Evolutionary conservation across 2,329 filamentous ascomycete genomes (phyloP).

Genomic region (Cercospora nicotianae): DNA sequence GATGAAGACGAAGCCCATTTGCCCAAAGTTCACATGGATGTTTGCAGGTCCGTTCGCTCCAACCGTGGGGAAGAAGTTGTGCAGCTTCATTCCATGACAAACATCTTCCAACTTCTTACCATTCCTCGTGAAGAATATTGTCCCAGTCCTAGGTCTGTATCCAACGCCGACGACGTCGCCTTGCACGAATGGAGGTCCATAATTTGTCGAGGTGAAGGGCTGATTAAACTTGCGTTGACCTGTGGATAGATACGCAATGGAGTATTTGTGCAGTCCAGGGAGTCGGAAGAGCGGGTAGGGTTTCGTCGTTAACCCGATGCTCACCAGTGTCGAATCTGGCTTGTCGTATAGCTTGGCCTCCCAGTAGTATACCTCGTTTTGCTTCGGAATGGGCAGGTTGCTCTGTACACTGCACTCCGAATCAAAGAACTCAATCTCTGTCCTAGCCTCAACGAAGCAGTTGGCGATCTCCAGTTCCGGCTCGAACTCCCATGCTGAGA

Average conservation of each 20-base stretch:
- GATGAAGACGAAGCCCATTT: conserved; percentile 97
- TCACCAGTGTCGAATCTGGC: conserved; percentile 80
- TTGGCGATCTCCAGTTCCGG: conserved; percentile 98
- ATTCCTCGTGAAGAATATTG: conserved; percentile 97
- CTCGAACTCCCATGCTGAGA: conserved; percentile 99
- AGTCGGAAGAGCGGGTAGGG: conserved; percentile 93
- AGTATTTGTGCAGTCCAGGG: conserved; percentile 91
- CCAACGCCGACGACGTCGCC: conserved; percentile 95
- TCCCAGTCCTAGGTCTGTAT: conserved; percentile 89
- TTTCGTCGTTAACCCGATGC: conserved; percentile 93
- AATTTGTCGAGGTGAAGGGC: conserved; percentile 76
- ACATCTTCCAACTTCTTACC: conserved; percentile 97
- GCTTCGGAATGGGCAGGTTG: conserved; percentile 94
- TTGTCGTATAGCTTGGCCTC: conserved; percentile 99
- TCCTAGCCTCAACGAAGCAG: conserved; percentile 94
- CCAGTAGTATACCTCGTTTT: conserved; percentile 99
- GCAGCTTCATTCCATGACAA: conserved; percentile 84
- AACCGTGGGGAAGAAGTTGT: conserved; percentile 97
- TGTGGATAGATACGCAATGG: conserved; percentile 84
- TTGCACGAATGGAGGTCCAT: conserved; percentile 82
- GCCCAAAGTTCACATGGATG: conserved; percentile 95
- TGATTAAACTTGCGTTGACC: conserved; percentile 90
- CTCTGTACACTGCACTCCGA: conserved; percentile 96
- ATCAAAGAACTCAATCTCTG: conserved; percentile 98
- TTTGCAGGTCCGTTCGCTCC: conserved; percentile 90